Evolutionary conservation across 1,284 basidiomycete species (phyloP), one percentile per base, ranked within the genome.

Genomic region (Cerrena zonata): DNA sequence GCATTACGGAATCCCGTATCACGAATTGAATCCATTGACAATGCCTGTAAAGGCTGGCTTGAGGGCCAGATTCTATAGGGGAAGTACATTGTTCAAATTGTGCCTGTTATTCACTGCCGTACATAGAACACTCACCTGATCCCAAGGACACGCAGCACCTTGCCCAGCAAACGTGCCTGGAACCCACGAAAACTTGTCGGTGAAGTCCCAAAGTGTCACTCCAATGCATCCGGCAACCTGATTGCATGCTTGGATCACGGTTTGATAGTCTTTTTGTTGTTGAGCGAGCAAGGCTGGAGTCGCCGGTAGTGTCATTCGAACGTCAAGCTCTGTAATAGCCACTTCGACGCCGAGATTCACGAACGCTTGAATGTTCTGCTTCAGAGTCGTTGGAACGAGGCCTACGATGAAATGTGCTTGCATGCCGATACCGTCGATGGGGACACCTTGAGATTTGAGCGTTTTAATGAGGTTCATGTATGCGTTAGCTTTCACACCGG

Each of bases 251-350:
- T 58, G 50, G 45, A 78, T 64, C 39, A 77, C 74, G 15, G 59
- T 73, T 59, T 70, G 58, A 58, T 75, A 79, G 56, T 79, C 75
- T 23, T 60, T 61, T 61, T 72, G 69, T 65, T 81, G 79, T 55
- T 78, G 75, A 38, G 63, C 67, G 13, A 78, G 65, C 47, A 75
- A 60, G 2, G 71, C 74, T 1, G 64, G 58, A 0, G 77, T 79
- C 15, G 66, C 69, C 15, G 78, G 78, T 23, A 77, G 68, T 23
- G 69, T 68, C 67, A 80, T 78, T 21, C 77, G 69, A 49, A 75
- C 73, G 57, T 80, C 79, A 22, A 81, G 67, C 61, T 80, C 79
- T 1, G 78, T 80, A 56, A 79, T 70, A 12, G 78, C 77, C 27
- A 80, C 70, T 51, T 80, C 78, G 49, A 80, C 66, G 26, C 79